Evolutionary conservation across 768 basidiomycete genomes (phyloP).

Genomic region (Naganishia vaughanmartiniae): DNA sequence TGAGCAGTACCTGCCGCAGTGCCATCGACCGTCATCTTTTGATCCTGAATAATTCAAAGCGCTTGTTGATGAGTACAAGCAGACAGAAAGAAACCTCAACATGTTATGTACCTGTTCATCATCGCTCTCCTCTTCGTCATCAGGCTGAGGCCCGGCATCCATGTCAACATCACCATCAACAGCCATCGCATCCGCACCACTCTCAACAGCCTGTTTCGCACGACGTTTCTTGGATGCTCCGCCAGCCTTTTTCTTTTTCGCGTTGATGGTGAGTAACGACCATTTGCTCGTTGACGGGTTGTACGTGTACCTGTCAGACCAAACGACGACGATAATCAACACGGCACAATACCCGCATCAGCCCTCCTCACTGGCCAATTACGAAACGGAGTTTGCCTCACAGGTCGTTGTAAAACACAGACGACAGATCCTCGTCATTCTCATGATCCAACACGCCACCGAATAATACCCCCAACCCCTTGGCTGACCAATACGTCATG

Average conservation of each 20-base stretch:
- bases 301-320: constrained; percentile 66
- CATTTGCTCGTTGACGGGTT: constrained; percentile 64
- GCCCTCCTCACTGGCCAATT: no score
- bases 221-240: constrained; percentile 56
- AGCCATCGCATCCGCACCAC: constrained; percentile 26
- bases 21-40: constrained; percentile 2
- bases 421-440: constrained; percentile 77
- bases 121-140: constrained; percentile 52
- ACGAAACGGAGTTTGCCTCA: constrained; percentile 43
- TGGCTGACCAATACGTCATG: constrained; percentile 74
- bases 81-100: no score
- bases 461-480: constrained; percentile 72
- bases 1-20: constrained; percentile 37
- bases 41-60: neutral
- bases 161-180: constrained; percentile 51
- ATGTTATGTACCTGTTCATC: constrained; percentile 9
- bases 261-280: constrained; percentile 73
- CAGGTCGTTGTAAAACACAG: constrained; percentile 84
- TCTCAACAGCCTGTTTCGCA: constrained; percentile 49
- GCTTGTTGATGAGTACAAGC: neutral
- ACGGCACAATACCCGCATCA: no score
- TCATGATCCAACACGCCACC: constrained; percentile 89
- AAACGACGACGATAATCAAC: no score
- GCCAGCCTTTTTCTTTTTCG: constrained; percentile 60
- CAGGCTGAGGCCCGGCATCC: constrained; percentile 50